These are phyloP conservation scores for Ophiostoma populinum DNA, from an alignment of 2,329 filamentous ascomycete genomes.

Conservation along the genomic window DNA sequence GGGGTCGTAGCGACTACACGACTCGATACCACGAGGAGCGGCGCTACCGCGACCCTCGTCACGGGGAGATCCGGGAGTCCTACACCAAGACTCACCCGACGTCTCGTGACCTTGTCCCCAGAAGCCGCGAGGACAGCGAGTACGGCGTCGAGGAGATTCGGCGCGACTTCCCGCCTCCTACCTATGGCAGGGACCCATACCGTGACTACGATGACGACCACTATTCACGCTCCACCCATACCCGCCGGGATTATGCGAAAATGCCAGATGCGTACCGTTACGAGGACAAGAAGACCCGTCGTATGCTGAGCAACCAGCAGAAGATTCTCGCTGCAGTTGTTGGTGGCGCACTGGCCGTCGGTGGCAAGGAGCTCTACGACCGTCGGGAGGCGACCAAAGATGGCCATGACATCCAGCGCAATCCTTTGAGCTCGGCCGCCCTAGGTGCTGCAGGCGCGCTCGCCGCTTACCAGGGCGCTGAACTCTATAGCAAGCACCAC, in stretches of 20 bases:
- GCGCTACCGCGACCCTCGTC: constrained; percentile 33
- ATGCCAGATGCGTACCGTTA: constrained; percentile 43
- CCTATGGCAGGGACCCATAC: constrained; percentile 34
- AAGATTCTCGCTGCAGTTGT: constrained; percentile 50
- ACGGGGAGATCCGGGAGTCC: constrained; percentile 33
- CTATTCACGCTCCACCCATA: constrained; percentile 22
- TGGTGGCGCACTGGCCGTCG: constrained; percentile 45
- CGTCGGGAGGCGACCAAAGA: constrained; percentile 39
- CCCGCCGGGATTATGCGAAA: too few species aligned
- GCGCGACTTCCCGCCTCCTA: constrained; percentile 67
- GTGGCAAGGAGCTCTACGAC: constrained; percentile 49
- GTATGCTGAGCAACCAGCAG: constrained; percentile 42
- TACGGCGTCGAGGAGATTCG: constrained; percentile 65
- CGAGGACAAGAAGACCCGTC: constrained; percentile 33
- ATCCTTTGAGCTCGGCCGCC: constrained; percentile 40
- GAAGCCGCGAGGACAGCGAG: constrained; percentile 54
- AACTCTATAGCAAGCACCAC: constrained; percentile 42
- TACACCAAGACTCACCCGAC: constrained; percentile 25
- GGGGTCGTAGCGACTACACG: constrained; percentile 18
- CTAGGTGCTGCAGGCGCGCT: constrained; percentile 46
- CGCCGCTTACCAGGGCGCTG: constrained; percentile 45
- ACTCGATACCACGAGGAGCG: constrained; percentile 34
- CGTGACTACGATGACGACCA: constrained; percentile 39
- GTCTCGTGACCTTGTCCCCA: constrained; percentile 36
- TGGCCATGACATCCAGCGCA: constrained; percentile 33